phyloP scores from a whole-genome alignment of 257 asterid species.

The Ehretia macrophylla region DNA sequence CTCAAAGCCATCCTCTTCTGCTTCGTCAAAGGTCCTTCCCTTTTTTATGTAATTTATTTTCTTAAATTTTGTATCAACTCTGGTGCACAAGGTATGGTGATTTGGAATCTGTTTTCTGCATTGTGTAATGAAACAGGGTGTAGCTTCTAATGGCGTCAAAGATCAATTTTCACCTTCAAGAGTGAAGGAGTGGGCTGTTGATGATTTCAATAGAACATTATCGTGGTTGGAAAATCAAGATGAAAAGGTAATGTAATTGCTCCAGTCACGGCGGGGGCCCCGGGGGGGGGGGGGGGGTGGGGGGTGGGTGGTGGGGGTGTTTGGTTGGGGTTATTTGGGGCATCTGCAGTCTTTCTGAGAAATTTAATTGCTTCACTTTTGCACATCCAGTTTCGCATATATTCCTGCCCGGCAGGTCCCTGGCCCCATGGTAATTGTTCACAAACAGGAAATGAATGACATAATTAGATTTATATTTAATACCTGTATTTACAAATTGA shows the following conservation, averaged over 20 bases:
- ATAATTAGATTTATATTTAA: too few relatives aligned
- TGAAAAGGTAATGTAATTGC: constrained; percentile 57
- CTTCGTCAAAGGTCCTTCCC: constrained; percentile 57
- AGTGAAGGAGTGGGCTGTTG: constrained; percentile 83
- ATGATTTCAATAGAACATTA: constrained; percentile 65
- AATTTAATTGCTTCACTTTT: too few relatives aligned
- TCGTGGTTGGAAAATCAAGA: constrained; percentile 90
- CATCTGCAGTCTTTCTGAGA: too few relatives aligned
- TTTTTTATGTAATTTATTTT: constrained; percentile 2
- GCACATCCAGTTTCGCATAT: too few relatives aligned
- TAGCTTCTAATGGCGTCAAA: constrained; percentile 31
- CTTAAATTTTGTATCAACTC: background rate
- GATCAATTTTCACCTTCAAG: constrained; percentile 50
- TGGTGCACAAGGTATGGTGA: background rate
- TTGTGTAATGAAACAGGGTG: constrained; percentile 18
- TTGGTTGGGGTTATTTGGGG: too few relatives aligned
- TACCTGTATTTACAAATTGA: too few relatives aligned
- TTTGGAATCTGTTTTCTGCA: constrained; percentile 2
- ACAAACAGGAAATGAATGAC: background rate
- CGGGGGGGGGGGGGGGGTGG: too few relatives aligned
- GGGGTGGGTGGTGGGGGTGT: too few relatives aligned
- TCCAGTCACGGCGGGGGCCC: constrained; percentile 5
- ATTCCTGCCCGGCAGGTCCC: too few relatives aligned
- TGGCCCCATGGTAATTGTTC: too few relatives aligned
- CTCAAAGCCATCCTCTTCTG: constrained; percentile 31